Percentiles rank a stretch among this genome's conserved stretches.
Conservation (phyloP, 352 stramenopile genomes). For the Phytophthora sojae region DNA sequence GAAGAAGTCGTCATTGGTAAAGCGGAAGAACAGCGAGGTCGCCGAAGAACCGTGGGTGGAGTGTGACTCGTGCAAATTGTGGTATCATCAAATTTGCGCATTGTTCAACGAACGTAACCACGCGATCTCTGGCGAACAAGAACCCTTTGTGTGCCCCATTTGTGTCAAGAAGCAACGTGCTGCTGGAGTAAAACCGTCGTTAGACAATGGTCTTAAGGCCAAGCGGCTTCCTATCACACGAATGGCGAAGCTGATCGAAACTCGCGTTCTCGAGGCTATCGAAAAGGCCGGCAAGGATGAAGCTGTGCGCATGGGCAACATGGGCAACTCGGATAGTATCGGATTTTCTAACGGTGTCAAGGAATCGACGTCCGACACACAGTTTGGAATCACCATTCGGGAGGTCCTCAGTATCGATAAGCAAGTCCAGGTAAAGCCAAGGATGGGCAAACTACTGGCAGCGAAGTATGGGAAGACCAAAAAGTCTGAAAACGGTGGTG, state of each 20-base stretch:
- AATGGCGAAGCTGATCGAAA: conserved; percentile 88
- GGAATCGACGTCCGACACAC: conserved; percentile 77
- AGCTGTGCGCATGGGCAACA: conserved; percentile 76
- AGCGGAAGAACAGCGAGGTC: conserved; percentile 99
- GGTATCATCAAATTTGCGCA: conserved; percentile 99
- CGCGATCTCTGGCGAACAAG: conserved; percentile 90
- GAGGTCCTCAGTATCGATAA: conserved; percentile 90
- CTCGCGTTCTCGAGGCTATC: conserved; percentile 77
- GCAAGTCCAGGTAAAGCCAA: conserved; percentile 88
- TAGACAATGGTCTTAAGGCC: conserved; percentile 86
- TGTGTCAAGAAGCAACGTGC: conserved; percentile 87
- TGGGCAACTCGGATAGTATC: conserved; percentile 87
- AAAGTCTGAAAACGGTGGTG: conserved; percentile 36
- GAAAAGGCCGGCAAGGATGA: conserved; percentile 82
- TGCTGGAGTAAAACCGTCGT: conserved; percentile 73
- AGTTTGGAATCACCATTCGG: conserved; percentile 87
- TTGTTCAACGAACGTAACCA: conserved; percentile 99
- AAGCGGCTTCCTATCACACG: conserved; percentile 81
- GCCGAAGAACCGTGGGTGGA: conserved; percentile 98
- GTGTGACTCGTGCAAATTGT: conserved; percentile 98
- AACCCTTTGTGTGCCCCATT: conserved; percentile 88
- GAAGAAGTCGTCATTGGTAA: conserved; percentile 94
- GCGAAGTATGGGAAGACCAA: conserved; percentile 74
- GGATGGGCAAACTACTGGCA: conserved; percentile 79
- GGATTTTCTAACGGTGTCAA: conserved; percentile 71